Evolutionary conservation across 2,329 filamentous ascomycete genomes (phyloP).

Genomic region (Seiridium unicorne): DNA sequence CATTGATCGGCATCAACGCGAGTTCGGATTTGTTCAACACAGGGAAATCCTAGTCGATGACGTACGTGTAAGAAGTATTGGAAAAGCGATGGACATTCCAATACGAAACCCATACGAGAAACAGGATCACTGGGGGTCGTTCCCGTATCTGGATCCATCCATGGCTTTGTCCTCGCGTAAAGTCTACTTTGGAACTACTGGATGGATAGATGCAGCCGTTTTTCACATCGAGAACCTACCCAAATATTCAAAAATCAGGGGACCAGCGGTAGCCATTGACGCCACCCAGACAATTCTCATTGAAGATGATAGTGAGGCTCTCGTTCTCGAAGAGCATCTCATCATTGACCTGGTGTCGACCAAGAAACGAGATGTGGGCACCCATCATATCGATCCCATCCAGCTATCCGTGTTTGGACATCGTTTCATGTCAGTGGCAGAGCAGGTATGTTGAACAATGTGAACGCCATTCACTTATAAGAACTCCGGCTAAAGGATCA

Average conservation of each 20-base stretch:
- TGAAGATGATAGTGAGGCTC: slow-evolving; percentile 36
- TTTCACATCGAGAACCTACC: slow-evolving; percentile 24
- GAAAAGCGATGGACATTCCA: slow-evolving; percentile 14
- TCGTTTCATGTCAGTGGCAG: slow-evolving; percentile 80
- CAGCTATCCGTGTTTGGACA: slow-evolving; percentile 76
- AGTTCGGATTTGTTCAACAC: slow-evolving; percentile 38
- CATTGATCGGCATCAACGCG: slow-evolving; percentile 32
- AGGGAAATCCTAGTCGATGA: slow-evolving; percentile 39
- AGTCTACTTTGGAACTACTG: slow-evolving; percentile 9
- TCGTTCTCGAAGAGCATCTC: slow-evolving; percentile 30
- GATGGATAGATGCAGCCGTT: slow-evolving; percentile 24
- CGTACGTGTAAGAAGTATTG: slow-evolving; percentile 29
- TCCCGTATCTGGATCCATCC: slow-evolving; percentile 16
- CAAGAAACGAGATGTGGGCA: slow-evolving; percentile 39
- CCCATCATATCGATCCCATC: slow-evolving; percentile 59
- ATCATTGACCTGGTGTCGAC: slow-evolving; percentile 29
- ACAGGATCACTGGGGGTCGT: slow-evolving; percentile 6
- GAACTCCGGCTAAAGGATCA: background rate
- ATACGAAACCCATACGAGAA: background rate
- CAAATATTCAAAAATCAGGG: slow-evolving; percentile 20
- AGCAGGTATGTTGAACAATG: slow-evolving; percentile 37
- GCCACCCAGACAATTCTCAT: slow-evolving; percentile 75
- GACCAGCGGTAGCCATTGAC: slow-evolving; percentile 59
- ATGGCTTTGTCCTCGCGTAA: background rate
- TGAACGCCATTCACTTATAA: background rate